Percentiles rank a stretch among this genome's conserved stretches.
Conservation (phyloP, 805 yeast genomes). For the Candida ovalis region DNA sequence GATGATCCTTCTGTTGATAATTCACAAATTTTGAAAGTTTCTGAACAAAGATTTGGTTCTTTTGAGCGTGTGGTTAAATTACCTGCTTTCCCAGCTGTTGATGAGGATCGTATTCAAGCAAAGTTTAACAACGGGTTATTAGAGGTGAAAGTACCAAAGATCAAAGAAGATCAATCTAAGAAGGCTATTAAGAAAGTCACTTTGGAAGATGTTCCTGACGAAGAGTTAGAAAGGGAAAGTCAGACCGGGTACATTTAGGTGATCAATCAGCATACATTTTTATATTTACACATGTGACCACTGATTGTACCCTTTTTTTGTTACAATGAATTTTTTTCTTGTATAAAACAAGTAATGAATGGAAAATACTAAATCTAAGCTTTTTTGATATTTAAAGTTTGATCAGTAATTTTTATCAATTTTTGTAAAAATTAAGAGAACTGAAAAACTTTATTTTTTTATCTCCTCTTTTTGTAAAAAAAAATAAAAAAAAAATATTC, state of each 20-base stretch:
- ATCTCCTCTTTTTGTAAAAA: no score
- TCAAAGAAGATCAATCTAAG: slow-evolving; percentile 13
- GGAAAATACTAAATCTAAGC: no score
- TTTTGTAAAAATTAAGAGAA: no score
- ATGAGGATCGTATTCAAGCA: slow-evolving; percentile 52
- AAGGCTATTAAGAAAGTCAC: slow-evolving; percentile 22
- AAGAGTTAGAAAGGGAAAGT: slow-evolving; percentile 27
- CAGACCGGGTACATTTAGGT: slow-evolving; percentile 6
- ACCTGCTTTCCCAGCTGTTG: slow-evolving; percentile 49
- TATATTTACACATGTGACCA: not conserved
- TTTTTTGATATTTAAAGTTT: no score
- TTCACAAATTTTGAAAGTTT: slow-evolving; percentile 36
- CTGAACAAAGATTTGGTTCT: slow-evolving; percentile 54
- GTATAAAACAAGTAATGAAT: no score
- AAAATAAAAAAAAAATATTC: no score
- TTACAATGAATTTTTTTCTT: no score
- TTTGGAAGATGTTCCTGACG: slow-evolving; percentile 30
- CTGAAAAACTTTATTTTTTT: no score
- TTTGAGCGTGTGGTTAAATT: slow-evolving; percentile 55
- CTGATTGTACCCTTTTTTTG: no score
- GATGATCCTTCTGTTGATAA: slow-evolving; percentile 31
- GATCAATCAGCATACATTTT: not conserved
- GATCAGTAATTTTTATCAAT: no score
- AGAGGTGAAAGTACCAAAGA: slow-evolving; percentile 49
- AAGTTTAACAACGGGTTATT: slow-evolving; percentile 51